Percentiles rank a stretch among this genome's conserved stretches.
Conservation (phyloP, 495 filamentous ascomycete species). For the Hypoxylon crocopeplum region DNA sequence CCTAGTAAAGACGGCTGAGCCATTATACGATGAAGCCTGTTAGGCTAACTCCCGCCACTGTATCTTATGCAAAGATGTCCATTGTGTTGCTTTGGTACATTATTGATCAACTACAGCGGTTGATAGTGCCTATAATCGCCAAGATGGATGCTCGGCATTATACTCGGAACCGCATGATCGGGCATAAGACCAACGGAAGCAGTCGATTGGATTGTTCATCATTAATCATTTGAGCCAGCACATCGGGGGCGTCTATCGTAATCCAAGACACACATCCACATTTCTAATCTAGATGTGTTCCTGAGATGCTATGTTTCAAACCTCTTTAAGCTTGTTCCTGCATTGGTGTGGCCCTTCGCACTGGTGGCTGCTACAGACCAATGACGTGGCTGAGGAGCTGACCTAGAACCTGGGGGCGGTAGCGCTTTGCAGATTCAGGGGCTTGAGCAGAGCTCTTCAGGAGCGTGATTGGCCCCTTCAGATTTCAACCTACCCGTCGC, state of each 20-base stretch:
- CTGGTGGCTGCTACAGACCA: constrained; percentile 6
- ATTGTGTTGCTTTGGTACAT: constrained; percentile 1
- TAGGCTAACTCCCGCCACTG: background rate
- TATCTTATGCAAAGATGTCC: background rate
- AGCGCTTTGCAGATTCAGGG: constrained; percentile 28
- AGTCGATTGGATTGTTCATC: background rate
- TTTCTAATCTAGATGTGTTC: constrained; percentile 22
- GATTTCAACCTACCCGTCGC: constrained; percentile 28
- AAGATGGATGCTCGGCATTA: constrained; percentile 14
- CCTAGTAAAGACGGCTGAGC: too few species aligned
- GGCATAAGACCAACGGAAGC: background rate
- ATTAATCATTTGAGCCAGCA: background rate
- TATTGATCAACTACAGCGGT: constrained; percentile 21
- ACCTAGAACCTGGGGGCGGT: constrained; percentile 23
- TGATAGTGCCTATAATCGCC: constrained; percentile 1
- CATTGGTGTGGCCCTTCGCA: constrained; percentile 13
- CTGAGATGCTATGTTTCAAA: constrained; percentile 33
- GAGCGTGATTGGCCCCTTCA: constrained; percentile 29
- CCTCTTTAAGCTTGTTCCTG: constrained; percentile 29
- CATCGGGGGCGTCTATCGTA: too few species aligned
- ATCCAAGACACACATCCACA: background rate
- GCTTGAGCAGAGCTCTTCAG: constrained; percentile 27
- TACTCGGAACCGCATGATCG: constrained; percentile 1
- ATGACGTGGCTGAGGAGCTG: constrained; percentile 30
- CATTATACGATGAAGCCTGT: background rate